Conservation (phyloP, 2,329 filamentous ascomycete genomes). For the Thyridium curvatum region DNA sequence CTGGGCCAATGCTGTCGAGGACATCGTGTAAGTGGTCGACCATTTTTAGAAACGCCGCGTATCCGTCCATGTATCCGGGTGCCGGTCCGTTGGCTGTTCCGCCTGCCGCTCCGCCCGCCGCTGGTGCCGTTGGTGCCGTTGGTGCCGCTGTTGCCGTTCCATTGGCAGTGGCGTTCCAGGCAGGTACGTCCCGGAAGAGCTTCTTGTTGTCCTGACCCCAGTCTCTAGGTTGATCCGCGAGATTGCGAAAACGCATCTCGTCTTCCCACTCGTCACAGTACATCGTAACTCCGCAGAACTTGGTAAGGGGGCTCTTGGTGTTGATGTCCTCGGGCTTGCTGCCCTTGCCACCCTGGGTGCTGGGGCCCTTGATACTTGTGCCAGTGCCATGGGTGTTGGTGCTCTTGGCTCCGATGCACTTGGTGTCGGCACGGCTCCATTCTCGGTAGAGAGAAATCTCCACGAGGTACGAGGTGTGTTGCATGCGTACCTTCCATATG, state of each 20-base stretch:
- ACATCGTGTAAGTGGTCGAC: neutral
- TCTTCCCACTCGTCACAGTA: slow-evolving; percentile 23
- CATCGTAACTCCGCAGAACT: slow-evolving; percentile 15
- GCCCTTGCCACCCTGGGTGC: no score
- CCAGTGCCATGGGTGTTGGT: no score
- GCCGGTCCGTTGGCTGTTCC: no score
- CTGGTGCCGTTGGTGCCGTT: no score
- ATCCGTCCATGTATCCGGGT: neutral
- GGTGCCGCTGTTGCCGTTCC: no score
- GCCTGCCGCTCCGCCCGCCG: no score
- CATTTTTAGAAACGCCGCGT: slow-evolving; percentile 4
- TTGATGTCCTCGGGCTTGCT: no score
- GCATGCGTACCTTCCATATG: slow-evolving; percentile 19
- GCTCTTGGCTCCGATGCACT: no score
- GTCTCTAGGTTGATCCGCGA: slow-evolving; percentile 7
- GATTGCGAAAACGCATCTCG: slow-evolving; percentile 5
- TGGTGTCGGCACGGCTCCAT: no score
- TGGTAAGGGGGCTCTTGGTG: neutral
- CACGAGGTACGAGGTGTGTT: slow-evolving; percentile 19
- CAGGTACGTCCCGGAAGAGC: slow-evolving; percentile 9
- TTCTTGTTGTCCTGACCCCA: slow-evolving; percentile 4
- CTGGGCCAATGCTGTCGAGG: no score
- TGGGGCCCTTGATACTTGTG: no score
- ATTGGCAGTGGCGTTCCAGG: no score
- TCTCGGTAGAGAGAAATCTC: slow-evolving; percentile 26